Evolutionary conservation across 2,329 filamentous ascomycete species (phyloP), one percentile per base, ranked within the genome.

Genomic region (Exophiala sideris): DNA sequence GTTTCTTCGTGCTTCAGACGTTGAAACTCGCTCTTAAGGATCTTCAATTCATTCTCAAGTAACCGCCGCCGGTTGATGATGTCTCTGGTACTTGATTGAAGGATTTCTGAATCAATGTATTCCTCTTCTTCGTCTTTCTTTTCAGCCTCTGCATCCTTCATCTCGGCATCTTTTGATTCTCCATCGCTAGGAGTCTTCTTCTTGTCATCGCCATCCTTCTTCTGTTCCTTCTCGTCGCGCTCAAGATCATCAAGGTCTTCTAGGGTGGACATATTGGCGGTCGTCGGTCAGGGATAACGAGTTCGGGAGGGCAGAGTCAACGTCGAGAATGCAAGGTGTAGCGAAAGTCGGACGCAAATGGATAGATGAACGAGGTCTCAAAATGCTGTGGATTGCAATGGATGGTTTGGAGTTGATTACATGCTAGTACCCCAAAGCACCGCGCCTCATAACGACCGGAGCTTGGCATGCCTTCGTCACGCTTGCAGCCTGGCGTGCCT

Each of bases 21-120:
- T 70, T 96, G 91, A 66, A 85, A 91, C 74, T 99, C 94, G 79
- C 91, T 96, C 80, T 88, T 92, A 91, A 99, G 97, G 75, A 99
- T 97, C 67, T 94, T 84, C 67, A 94, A 88, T 74, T 99, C 94
- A 74, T 99, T 99, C 75, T 99, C 94, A 62, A 99, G 80, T 69
- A 99, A 81, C 68, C 91, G 86, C 78, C 86, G 88, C 72, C 94
- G 84, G 66, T 91, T 95, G 67, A 89, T 80, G 67, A 99, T 95
- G 76, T 99, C 94, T 77, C 90, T 85, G 77, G 94, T 97, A 79
- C 87, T 92, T 65, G 95, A 86, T 71, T 84, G 87, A 57, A 97
- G 83, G 66, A 99, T 92, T 77, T 99, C 94, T 52, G 92, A 86
- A 73, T 97, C 92, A 61, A 99, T 81, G 50, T 91, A 81, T 64